Conservation (phyloP, 257 asterid species). For the Eustoma russellianum region DNA sequence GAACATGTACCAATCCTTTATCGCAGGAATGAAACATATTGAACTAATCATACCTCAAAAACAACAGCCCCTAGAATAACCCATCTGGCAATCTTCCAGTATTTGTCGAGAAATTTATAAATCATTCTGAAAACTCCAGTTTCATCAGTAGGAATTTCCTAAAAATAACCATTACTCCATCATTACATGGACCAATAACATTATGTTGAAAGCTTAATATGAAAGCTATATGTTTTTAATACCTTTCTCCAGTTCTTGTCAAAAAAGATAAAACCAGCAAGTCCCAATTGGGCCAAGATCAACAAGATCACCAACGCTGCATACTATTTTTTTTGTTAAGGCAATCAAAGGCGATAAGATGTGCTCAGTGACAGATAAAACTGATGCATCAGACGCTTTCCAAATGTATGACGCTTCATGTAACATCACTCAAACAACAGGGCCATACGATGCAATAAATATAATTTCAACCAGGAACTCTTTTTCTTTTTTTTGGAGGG, state of each 20-base stretch:
- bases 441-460: too few species aligned
- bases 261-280: slow-evolving; percentile 83
- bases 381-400: too few species aligned
- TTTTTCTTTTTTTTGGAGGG: too few species aligned
- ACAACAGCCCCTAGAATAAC: slow-evolving; percentile 67
- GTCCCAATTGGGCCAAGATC: slow-evolving; percentile 74
- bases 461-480: too few species aligned
- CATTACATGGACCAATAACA: slow-evolving; percentile 11
- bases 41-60: slow-evolving; percentile 41
- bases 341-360: slow-evolving; percentile 25
- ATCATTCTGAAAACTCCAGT: slow-evolving; percentile 54
- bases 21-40: neutral
- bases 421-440: too few species aligned
- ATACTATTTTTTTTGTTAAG: slow-evolving; percentile 60
- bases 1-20: too few species aligned
- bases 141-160: slow-evolving; percentile 65
- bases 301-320: slow-evolving; percentile 65
- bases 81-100: slow-evolving; percentile 81
- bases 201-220: slow-evolving; percentile 6
- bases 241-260: slow-evolving; percentile 93
- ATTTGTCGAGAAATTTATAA: slow-evolving; percentile 47
- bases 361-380: neutral
- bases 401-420: too few species aligned
- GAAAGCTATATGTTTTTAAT: slow-evolving; percentile 14
- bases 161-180: slow-evolving; percentile 8